Conservation (phyloP, 768 basidiomycete genomes). For the Phlegmacium glaucopus region DNA sequence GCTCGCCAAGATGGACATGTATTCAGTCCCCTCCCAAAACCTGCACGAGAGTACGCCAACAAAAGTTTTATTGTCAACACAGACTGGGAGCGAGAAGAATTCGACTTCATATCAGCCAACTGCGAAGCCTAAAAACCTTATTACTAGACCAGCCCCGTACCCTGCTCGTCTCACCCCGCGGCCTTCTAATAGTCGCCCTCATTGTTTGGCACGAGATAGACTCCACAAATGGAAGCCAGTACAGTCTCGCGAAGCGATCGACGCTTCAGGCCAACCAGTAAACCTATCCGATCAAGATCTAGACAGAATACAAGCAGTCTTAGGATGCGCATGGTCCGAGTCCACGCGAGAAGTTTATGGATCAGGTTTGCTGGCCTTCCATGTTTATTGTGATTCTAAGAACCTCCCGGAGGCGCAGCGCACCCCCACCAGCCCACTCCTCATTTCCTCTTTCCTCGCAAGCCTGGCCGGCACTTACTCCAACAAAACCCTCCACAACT, state of each 20-base stretch:
- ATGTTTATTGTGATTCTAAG: conserved; percentile 12
- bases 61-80: too few species aligned
- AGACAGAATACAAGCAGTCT: neutral
- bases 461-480: neutral
- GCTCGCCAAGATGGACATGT: neutral
- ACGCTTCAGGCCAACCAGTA: conserved; percentile 12
- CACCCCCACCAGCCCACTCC: neutral
- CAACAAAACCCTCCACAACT: conserved; percentile 1
- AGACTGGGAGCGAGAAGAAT: neutral
- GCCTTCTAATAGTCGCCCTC: conserved; percentile 16
- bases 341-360: conserved; percentile 32
- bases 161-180: conserved; percentile 4
- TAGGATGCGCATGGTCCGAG: conserved; percentile 18
- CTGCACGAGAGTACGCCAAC: too few species aligned
- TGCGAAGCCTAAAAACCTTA: neutral
- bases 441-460: neutral
- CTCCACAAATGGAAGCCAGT: conserved; percentile 23
- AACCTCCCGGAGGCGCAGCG: neutral
- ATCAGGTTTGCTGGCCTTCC: conserved; percentile 30
- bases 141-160: neutral
- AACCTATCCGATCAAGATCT: neutral
- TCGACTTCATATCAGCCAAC: neutral
- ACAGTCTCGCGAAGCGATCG: neutral
- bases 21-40: neutral
- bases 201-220: conserved; percentile 21